Evolutionary conservation across 2,329 filamentous ascomycete species (phyloP), one percentile per base, ranked within the genome.

Genomic region (Chalaropsis thielavioides): DNA sequence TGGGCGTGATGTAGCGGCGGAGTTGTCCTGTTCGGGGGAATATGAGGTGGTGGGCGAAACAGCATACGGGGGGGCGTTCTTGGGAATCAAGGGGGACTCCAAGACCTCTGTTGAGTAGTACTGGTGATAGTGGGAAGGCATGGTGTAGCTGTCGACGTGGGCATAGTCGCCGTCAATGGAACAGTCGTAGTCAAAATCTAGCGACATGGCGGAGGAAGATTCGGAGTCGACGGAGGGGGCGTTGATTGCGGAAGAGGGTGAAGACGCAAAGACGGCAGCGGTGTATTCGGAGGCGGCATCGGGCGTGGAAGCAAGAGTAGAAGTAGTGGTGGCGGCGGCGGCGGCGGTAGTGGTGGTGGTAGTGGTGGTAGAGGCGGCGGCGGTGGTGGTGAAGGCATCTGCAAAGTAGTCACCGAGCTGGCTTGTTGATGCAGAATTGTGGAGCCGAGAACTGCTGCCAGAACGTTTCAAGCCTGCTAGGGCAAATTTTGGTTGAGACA

Each of bases 101-200:
- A 80, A 72, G 67, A 79, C 77, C 67, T 81, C 78, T 4, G 74
- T 69, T 1, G 75, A 74, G 65, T 78, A 76, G 67, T 79, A 80
- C 15, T 76, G 76, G 24, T 79, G 75, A 58, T 76, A 75, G 68
- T 79, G 79, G 10, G 77, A 74, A 0, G 79, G 75, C 4, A 81
- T 71, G 62, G 76, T 72, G 58, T 80, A 77, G 63, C 76, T 76
- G 67, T 81, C 76, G 58, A 79, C 74, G 51, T 76, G 72, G 64
- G 81, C 74, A 62, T 76, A 72, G 66, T 71, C 66, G 61, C 72
- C 64, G 62, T 73, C 72, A 41, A 60, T 41, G 13, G 70, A 67
- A 56, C 80, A 78, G 62, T 84, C 81, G 70, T 77, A 81, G 66
- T 82, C 80, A 59, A 80, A 82, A 64, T 82, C 80, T 64, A 87